Conservation (phyloP, 192 early-diverging fungal species). For the Cetraspora pellucida region DNA sequence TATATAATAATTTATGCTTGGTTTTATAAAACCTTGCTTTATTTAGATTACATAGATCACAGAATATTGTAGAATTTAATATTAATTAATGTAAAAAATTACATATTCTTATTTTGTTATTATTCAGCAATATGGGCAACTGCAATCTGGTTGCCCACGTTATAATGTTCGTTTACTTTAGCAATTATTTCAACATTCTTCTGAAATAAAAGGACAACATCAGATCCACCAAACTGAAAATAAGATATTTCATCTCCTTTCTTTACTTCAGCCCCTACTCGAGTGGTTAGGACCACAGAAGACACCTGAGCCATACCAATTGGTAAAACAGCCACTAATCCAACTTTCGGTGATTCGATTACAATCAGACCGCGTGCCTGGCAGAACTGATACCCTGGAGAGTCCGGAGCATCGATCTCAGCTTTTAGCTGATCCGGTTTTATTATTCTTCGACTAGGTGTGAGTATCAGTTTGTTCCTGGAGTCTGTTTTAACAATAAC, state of each 20-base stretch:
- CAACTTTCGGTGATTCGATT: conserved; percentile 18
- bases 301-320: conserved; percentile 25
- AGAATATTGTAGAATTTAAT: no score
- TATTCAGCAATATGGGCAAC: neutral
- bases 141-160: conserved; percentile 23
- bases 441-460: neutral
- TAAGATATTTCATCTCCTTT: conserved; percentile 77
- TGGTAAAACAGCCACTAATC: conserved; percentile 22
- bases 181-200: conserved; percentile 28
- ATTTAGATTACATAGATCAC: no score
- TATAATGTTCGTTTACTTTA: neutral
- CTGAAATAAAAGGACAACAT: conserved; percentile 68
- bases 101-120: no score
- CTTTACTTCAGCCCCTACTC: conserved; percentile 26
- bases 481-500: neutral
- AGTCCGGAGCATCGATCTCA: neutral
- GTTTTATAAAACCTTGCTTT: no score
- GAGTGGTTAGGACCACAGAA: conserved; percentile 12
- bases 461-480: neutral
- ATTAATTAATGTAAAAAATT: no score
- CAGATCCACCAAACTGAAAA: conserved; percentile 79
- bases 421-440: no score
- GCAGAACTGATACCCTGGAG: conserved; percentile 22
- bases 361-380: conserved; percentile 14
- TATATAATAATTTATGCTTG: no score